Conservation (phyloP, 108 stramenopile species). For the Pseudonitzschia delicatissima region DNA sequence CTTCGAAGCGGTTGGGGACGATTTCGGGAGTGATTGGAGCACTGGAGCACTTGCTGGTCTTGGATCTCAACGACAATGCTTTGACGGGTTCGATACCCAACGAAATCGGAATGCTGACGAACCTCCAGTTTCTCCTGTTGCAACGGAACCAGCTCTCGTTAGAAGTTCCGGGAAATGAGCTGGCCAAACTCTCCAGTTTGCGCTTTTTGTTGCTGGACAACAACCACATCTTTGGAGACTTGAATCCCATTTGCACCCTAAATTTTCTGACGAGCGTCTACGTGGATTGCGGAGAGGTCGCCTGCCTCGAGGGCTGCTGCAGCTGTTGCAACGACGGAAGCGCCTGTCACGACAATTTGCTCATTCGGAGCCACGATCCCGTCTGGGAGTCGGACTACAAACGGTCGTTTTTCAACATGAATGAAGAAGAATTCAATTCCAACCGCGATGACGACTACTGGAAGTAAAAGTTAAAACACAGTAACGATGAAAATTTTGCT, state of each 20-base stretch:
- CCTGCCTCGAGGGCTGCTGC: slow-evolving; percentile 22
- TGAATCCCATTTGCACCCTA: slow-evolving; percentile 4
- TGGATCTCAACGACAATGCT: slow-evolving; percentile 40
- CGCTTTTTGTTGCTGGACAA: slow-evolving; percentile 28
- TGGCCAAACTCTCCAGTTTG: slow-evolving; percentile 10
- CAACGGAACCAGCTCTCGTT: slow-evolving; percentile 31
- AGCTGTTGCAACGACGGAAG: slow-evolving; percentile 23
- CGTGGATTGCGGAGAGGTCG: slow-evolving; percentile 24
- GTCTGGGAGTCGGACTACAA: slow-evolving; percentile 32
- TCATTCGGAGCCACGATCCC: slow-evolving; percentile 20
- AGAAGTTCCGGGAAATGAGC: slow-evolving; percentile 13
- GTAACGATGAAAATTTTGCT: neutral
- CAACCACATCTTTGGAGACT: slow-evolving; percentile 23
- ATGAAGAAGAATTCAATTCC: neutral
- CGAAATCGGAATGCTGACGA: slow-evolving; percentile 26
- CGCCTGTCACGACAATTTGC: slow-evolving; percentile 19
- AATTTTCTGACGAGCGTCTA: slow-evolving; percentile 10
- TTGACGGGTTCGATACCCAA: slow-evolving; percentile 28
- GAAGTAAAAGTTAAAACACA: neutral
- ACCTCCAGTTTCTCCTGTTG: slow-evolving; percentile 36
- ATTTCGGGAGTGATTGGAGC: slow-evolving; percentile 32
- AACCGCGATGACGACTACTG: neutral
- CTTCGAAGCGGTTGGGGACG: slow-evolving; percentile 30
- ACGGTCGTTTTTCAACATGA: slow-evolving; percentile 33
- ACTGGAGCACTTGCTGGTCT: slow-evolving; percentile 16